A percentile compares a stretch with the other conserved stretches of the same genome.
Conservation (phyloP, 1,284 basidiomycete genomes). For the Cryptococcus sp. region DNA sequence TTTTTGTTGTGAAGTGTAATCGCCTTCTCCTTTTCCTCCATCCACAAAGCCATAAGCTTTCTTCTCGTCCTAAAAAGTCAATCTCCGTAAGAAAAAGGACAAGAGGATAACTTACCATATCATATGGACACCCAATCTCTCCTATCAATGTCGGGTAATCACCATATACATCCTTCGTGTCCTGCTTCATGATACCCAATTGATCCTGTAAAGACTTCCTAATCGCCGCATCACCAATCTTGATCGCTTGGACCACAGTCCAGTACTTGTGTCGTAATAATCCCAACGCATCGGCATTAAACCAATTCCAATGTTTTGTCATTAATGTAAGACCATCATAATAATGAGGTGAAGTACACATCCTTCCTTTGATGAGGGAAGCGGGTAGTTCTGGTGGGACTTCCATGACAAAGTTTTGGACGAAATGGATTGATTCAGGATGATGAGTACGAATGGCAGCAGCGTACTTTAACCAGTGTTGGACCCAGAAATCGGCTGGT, state of each 20-base stretch:
- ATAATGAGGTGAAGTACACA: slow-evolving; percentile 80
- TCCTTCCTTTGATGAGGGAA: slow-evolving; percentile 63
- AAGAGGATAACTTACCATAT: slow-evolving; percentile 55
- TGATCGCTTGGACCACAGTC: slow-evolving; percentile 51
- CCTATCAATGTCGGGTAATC: slow-evolving; percentile 89
- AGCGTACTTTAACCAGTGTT: slow-evolving; percentile 67
- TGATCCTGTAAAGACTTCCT: slow-evolving; percentile 78
- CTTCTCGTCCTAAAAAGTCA: slow-evolving; percentile 58
- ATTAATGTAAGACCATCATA: slow-evolving; percentile 79
- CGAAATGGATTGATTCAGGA: slow-evolving; percentile 80
- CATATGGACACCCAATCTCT: slow-evolving; percentile 91
- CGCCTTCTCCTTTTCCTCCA: slow-evolving; percentile 66
- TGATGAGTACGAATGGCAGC: slow-evolving; percentile 66
- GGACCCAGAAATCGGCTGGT: slow-evolving; percentile 74
- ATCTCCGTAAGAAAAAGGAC: neutral
- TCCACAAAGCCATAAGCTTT: slow-evolving; percentile 78
- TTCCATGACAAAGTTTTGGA: slow-evolving; percentile 89
- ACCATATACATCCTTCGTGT: slow-evolving; percentile 55
- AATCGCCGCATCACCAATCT: slow-evolving; percentile 75
- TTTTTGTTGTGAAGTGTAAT: slow-evolving; percentile 72
- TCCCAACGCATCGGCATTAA: slow-evolving; percentile 69
- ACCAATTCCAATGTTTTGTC: slow-evolving; percentile 89
- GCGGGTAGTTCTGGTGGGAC: slow-evolving; percentile 60
- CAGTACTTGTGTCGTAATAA: slow-evolving; percentile 80
- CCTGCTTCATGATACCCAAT: slow-evolving; percentile 68